Base-by-base conservation (phyloP, 129 eudicot genomes). In the Lactuca saligna region DNA sequence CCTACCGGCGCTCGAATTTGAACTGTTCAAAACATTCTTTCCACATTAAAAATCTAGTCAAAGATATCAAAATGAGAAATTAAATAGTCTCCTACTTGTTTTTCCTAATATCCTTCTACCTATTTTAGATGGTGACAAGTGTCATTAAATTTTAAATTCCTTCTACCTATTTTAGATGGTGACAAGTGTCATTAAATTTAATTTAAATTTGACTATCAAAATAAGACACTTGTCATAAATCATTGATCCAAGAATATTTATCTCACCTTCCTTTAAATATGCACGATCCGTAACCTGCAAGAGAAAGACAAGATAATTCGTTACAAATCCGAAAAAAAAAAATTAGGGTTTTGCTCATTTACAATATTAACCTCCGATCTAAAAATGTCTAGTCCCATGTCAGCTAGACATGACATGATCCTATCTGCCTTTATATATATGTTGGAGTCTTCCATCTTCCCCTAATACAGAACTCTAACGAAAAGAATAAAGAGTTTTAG, bases 221-320 rank as follows among this genome's bases (percentile, higher is more conserved):
- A 17, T 15, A 65, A 60, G 63, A 38, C 49, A 9, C 16, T 17
- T 51, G 38, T 49, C 16, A 5, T 6, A 15, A 50, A 37, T 49
- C 16, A 5, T 6, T 6, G 25, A 50, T 75, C 17, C 37, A 4
- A 10, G 39, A 55, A 25, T 1, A 7, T 34, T 54, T 54, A 17
- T 51, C 84, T 81, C 68, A 88, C 96, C 97, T 87, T 78, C 93
- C 97, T 13, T 81, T 82, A 82, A 83, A 91, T 79, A 48, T 76
- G 82, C 97, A 91, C 32, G 88, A 81, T 71, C 97, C 96, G 62
- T 88, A 86, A 73, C 97, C 96, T 91, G 82, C 78, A 69, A 71
- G 62, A 60, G 17, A 73, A 11, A 74, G 12, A 48, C 11, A 44
- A 34, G 54, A 64, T 2, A 42, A 16, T 16, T 33, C 32, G 7